Evolutionary conservation across 768 basidiomycete species (phyloP).

Genomic region (Tremella fuciformis): DNA sequence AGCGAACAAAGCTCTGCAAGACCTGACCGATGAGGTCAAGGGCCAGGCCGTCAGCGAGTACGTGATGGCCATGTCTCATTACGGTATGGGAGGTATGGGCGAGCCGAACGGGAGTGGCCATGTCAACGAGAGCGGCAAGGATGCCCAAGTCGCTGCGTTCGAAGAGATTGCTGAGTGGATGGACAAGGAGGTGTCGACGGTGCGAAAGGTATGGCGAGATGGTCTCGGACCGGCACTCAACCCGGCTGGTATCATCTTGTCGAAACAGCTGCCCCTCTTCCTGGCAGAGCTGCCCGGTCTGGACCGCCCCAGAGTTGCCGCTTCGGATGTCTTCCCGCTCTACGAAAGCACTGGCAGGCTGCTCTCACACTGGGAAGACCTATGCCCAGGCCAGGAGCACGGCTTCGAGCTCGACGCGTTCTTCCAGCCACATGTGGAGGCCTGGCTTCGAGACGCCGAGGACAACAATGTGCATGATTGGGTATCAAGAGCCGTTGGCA

Average conservation of each 20-base stretch:
- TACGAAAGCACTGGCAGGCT: constrained; percentile 45
- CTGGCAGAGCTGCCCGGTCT: constrained; percentile 48
- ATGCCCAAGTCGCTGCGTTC: constrained; percentile 38
- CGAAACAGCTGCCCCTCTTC: constrained; percentile 50
- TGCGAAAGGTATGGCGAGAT: constrained; percentile 37
- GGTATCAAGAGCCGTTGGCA: constrained; percentile 47
- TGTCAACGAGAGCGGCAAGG: constrained; percentile 19
- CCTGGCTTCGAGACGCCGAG: constrained; percentile 48
- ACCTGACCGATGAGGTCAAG: constrained; percentile 44
- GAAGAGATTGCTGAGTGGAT: constrained; percentile 48
- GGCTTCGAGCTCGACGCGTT: constrained; percentile 49
- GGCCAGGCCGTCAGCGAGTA: constrained; percentile 47
- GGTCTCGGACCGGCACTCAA: constrained; percentile 41
- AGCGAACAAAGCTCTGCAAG: constrained; percentile 15
- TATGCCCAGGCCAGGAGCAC: constrained; percentile 45
- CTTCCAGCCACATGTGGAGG: constrained; percentile 50
- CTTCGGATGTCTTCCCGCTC: constrained; percentile 45
- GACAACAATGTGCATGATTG: constrained; percentile 46
- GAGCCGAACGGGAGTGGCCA: constrained; percentile 15
- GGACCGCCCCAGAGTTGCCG: constrained; percentile 34
- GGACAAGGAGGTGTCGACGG: constrained; percentile 34
- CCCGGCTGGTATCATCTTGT: constrained; percentile 46
- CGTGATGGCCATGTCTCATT: constrained; percentile 29
- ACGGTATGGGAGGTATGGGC: constrained; percentile 23
- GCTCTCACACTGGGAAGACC: constrained; percentile 42